Base-by-base conservation (phyloP, 129 eudicot species). In the Tagetes erecta region DNA sequence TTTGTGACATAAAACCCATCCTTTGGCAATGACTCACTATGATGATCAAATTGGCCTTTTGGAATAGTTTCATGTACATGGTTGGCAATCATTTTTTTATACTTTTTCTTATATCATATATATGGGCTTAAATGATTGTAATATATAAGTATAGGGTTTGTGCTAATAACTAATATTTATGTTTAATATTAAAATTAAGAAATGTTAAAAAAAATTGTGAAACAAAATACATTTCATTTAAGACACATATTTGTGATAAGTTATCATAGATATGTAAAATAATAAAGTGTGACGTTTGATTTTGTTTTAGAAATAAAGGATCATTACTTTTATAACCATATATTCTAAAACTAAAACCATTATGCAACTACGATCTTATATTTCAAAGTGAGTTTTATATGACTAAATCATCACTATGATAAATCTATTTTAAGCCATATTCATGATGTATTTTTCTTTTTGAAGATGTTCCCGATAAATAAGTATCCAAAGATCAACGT, bases 1-100 rank as follows among this genome's bases (percentile, higher is more conserved):
- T 63, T 71, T 78, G 82, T 71, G 82, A 78, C 82, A 78, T 76
- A 64, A 72, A 68, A 81, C 76, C 73, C 78, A 78, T 78, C 82
- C 82, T 78, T 51, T 78, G 73, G 77, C 72, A 72, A 78, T 78
- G 47, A 78, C 72, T 71, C 67, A 41, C 46, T 78, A 55, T 71
- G 77, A 78, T 78, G 73, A 78, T 78, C 77, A 64, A 71, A 51
- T 78, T 63, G 60, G 77, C 77, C 73, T 72, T 78, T 71, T 71
- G 60, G 66, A 78, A 78, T 64, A 71, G 82, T 78, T 78, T 67
- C 78, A 63, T 78, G 82, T 78, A 78, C 82, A 78, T 78, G 72
- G 71, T 78, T 70, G 71, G 66, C 78, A 78, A 78, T 71, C 41
- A 78, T 71, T 50, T 13, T 62, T 39, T 39, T n/a, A 49, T 20